Evolutionary conservation across 1,284 basidiomycete genomes (phyloP), one percentile per base, ranked within the genome.

Genomic region (Trametes sp.): DNA sequence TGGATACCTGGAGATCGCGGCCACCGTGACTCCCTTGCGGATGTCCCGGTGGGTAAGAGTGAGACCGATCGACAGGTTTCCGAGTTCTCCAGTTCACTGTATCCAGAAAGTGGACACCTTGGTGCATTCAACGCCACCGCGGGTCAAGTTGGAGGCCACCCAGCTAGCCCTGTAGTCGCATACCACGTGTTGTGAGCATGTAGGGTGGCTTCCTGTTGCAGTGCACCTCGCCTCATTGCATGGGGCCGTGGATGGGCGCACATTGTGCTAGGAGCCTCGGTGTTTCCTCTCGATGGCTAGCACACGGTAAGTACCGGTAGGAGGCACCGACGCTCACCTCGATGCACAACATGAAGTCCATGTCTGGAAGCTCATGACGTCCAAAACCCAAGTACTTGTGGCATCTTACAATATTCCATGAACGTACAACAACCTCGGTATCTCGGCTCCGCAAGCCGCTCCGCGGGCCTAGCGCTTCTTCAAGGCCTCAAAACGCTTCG

Each of bases 401-500:
- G n/a, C 23, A 60, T 48, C 45, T n/a, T 54, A 54, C 52, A 54
- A 14, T 46, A n/a, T 33, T 26, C 23, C 44, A 36, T 13, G 38
- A 60, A 54, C 59, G 24, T 54, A 60, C 59, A 60, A 54, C 59
- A 33, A 16, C 19, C 29, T 33, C 28, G 60, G 54, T 54, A 57
- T 57, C 54, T 57, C 50, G 48, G 54, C 38, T 36, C 54, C 50
- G 28, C 45, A 46, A 13, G 11, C 28, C 41, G 23, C 35, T 26
- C 24, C 33, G 38, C 50, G n/a, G 42, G 50, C 6, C 65, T 80
- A 93, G 50, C 85, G 85, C 77, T 90, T 93, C 80, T 94, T 95
- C 70, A 95, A 76, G 29, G 86, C 90, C 62, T 89, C 90, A 70
- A 95, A 94, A 60, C 93, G 85, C 74, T 84, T 87, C 52, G 86